Evolutionary conservation across 2,329 filamentous ascomycete genomes (phyloP).

Genomic region (Tricladium varicosporioides): DNA sequence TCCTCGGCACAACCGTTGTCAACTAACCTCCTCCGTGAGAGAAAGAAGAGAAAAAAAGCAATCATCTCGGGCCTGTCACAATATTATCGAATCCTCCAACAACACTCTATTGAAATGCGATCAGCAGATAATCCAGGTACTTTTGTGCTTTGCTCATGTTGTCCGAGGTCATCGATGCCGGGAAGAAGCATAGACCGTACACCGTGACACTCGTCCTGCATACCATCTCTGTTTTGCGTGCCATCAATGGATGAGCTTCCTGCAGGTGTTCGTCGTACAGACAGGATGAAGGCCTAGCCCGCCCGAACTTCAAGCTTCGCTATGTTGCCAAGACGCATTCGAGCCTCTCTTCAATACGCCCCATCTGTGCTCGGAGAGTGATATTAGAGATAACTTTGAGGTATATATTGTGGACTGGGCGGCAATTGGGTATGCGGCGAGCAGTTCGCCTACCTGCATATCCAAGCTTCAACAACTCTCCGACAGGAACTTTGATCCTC

Average conservation of each 20-base stretch:
- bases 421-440: slow-evolving; percentile 2
- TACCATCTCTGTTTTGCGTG: slow-evolving; percentile 4
- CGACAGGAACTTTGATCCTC: background rate
- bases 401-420: background rate
- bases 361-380: background rate
- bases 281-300: background rate
- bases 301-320: background rate
- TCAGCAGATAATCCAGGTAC: slow-evolving; percentile 17
- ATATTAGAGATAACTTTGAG: background rate
- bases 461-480: background rate
- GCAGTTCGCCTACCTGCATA: slow-evolving; percentile 22
- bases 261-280: slow-evolving; percentile 3
- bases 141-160: slow-evolving; percentile 21
- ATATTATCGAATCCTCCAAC: slow-evolving; percentile 3
- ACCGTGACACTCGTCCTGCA: slow-evolving; percentile 15
- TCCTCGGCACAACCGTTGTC: background rate
- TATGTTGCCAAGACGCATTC: too few species aligned
- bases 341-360: background rate
- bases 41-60: slow-evolving; percentile 6
- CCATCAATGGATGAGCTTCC: slow-evolving; percentile 1
- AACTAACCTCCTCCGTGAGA: too few species aligned
- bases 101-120: slow-evolving; percentile 15
- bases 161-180: slow-evolving; percentile 26
- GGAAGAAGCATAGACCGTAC: slow-evolving; percentile 22
- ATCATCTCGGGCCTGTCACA: slow-evolving; percentile 1